Evolutionary conservation across 2,329 filamentous ascomycete species (phyloP).

Genomic region (Bipolaris cookei): DNA sequence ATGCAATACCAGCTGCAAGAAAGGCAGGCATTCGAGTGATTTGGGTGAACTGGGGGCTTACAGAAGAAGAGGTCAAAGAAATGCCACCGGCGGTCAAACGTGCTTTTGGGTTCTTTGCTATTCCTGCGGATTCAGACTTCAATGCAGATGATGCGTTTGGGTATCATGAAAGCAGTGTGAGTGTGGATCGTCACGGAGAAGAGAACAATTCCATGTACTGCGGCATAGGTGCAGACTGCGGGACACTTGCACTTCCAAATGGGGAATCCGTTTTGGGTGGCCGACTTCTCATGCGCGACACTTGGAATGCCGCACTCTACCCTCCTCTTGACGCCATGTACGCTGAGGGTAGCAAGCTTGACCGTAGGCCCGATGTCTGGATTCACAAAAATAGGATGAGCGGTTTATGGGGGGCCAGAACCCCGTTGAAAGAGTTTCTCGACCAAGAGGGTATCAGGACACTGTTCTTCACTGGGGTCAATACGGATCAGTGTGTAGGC

Average conservation of each 20-base stretch:
- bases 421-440: constrained; percentile 47
- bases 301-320: constrained; percentile 53
- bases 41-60: constrained; percentile 54
- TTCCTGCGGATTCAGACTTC: constrained; percentile 25
- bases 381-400: constrained; percentile 54
- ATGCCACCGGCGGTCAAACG: constrained; percentile 51
- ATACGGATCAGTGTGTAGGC: constrained; percentile 54
- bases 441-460: constrained; percentile 50
- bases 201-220: constrained; percentile 26
- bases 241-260: constrained; percentile 25
- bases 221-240: constrained; percentile 46
- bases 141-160: constrained; percentile 6
- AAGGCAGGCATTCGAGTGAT: constrained; percentile 49
- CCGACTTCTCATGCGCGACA: constrained; percentile 46
- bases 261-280: constrained; percentile 43
- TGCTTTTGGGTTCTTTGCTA: constrained; percentile 45
- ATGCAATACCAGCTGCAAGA: constrained; percentile 50
- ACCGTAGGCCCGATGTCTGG: constrained; percentile 31
- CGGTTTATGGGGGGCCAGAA: constrained; percentile 48
- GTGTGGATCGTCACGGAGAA: constrained; percentile 44
- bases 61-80: constrained; percentile 42
- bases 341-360: constrained; percentile 23
- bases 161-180: constrained; percentile 22
- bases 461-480: constrained; percentile 51
- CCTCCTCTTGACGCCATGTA: constrained; percentile 47